Conservation (phyloP, 441 rosid species). For the Iberis amara region DNA sequence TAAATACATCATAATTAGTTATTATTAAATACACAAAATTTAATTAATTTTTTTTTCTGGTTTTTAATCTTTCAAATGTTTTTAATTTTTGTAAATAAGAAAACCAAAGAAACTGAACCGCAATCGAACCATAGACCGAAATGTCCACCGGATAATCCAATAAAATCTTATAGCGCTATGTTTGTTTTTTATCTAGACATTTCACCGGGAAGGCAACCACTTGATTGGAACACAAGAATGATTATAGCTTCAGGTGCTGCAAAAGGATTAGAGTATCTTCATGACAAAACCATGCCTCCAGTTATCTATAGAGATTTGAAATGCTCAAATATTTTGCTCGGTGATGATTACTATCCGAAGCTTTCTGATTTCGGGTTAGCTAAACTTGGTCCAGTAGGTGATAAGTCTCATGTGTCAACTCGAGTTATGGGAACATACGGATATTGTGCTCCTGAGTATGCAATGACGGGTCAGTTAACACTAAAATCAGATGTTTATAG, state of each 20-base stretch:
- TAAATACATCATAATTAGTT: no score
- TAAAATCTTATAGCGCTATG: no score
- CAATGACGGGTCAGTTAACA: slow-evolving; percentile 97
- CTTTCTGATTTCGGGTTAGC: slow-evolving; percentile 95
- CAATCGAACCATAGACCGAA: no score
- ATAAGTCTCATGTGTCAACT: slow-evolving; percentile 86
- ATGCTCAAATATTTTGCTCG: slow-evolving; percentile 85
- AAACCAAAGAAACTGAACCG: no score
- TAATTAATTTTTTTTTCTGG: no score
- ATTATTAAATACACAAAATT: no score
- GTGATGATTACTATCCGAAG: slow-evolving; percentile 72
- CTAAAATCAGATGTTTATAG: slow-evolving; percentile 91
- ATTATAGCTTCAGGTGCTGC: slow-evolving; percentile 96
- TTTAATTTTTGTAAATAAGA: no score
- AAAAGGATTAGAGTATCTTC: slow-evolving; percentile 82
- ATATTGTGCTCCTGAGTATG: no score
- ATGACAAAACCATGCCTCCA: slow-evolving; percentile 81
- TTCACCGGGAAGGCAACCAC: slow-evolving; percentile 56
- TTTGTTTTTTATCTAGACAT: slow-evolving; percentile 43
- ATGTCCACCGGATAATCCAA: no score
- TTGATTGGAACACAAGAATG: slow-evolving; percentile 94
- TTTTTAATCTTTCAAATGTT: no score
- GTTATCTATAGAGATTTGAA: slow-evolving; percentile 89
- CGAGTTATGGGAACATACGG: slow-evolving; percentile 97
- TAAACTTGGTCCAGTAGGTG: slow-evolving; percentile 93